phyloP scores from a whole-genome alignment of 1,284 basidiomycete genomes.

The Fomitiporia mediterranea region DNA sequence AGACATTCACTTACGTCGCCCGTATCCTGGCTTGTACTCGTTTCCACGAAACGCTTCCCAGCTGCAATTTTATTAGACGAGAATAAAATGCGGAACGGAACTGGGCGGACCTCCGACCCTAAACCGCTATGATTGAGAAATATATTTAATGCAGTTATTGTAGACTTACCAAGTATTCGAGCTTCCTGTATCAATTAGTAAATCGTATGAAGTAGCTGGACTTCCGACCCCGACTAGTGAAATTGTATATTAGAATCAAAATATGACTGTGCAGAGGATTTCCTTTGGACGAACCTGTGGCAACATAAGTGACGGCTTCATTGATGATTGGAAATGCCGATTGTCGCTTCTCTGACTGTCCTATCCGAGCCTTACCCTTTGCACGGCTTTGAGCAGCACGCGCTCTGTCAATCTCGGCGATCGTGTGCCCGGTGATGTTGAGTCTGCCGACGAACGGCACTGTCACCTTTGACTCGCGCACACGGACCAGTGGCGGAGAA shows the following conservation, averaged over 20 bases:
- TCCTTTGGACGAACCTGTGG: background rate
- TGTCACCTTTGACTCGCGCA: conserved; percentile 14
- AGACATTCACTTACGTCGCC: conserved; percentile 8
- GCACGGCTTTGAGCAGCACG: conserved; percentile 2
- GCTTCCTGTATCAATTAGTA: conserved; percentile 23
- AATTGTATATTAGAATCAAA: background rate
- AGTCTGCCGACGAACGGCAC: conserved; percentile 15
- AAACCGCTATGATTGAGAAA: background rate
- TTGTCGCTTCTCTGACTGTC: background rate
- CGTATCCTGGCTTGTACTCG: conserved; percentile 17
- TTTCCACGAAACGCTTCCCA: conserved; percentile 16
- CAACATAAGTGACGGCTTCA: conserved; percentile 9
- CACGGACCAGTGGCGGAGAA: conserved; percentile 9
- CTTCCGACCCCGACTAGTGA: conserved; percentile 20
- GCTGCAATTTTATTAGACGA: conserved; percentile 10
- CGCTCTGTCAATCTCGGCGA: conserved; percentile 16
- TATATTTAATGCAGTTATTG: too few relatives aligned
- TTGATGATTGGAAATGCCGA: conserved; percentile 16
- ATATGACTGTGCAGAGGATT: background rate
- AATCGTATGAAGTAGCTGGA: conserved; percentile 19
- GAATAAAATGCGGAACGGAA: background rate
- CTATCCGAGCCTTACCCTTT: background rate
- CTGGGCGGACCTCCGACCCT: background rate
- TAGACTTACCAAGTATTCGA: conserved; percentile 22
- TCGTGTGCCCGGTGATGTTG: conserved; percentile 8